Evolutionary conservation across 192 early-diverging fungal species (phyloP), one percentile per base, ranked within the genome.

Genomic region (Coemansia sp.): DNA sequence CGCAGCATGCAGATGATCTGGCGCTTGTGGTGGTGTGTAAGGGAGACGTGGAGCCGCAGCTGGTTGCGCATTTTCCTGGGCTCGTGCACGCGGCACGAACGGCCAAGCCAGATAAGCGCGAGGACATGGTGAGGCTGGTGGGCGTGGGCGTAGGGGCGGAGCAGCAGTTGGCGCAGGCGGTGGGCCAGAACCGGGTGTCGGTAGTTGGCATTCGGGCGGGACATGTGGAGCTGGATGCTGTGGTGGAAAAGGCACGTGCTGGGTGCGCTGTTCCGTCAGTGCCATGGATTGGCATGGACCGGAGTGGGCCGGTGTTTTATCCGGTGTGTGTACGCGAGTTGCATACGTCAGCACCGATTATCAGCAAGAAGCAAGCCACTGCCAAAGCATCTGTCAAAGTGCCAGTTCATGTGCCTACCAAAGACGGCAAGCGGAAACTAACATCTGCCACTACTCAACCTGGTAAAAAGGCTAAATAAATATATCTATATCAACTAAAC

Each of bases 131-230:
- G 54, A 61, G 77, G 37, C 55, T 80, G 48, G 58, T 80, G 5
- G 77, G 68, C 8, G 62, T 66, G n/a, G 69, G 32, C 8, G 58
- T 49, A 8, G 77, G 72, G 1, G 25, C 69, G 1, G 77, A 80
- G 56, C 23, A 56, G 35, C 49, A 37, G 38, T 55, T 80, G 59
- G 77, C 69, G 6, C 59, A 27, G 2, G 68, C 72, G 8, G 58
- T 62, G 25, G 62, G 69, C 17, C 77, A 80, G 41, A 60, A 52
- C 10, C 68, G 68, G 0, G 64, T 71, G 15, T 71, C 77, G 11
- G 72, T 59, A 48, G 32, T 80, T 65, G 77, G 77, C 6, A 80
- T 80, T 45, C 64, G 56, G 23, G 56, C 77, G 0, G 77, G 77
- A 8, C n/a, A 56, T 4, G 38, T 53, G 15, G 39, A 60, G 57